Evolutionary conservation across 1,139 yeast genomes (phyloP), one percentile per base, ranked within the genome.

Genomic region (Scheffersomyces illinoinensis): DNA sequence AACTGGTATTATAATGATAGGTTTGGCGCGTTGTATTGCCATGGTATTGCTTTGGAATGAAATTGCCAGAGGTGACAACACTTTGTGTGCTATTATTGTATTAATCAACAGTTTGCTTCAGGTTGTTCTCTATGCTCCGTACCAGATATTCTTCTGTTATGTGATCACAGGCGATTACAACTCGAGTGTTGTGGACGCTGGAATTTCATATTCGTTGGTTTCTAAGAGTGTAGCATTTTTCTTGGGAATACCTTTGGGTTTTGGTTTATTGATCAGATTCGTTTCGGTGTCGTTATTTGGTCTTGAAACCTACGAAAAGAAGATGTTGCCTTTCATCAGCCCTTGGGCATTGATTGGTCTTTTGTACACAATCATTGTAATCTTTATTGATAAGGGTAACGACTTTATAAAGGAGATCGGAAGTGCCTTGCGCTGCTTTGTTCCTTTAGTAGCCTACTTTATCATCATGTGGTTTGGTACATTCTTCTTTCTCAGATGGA

Each of bases 1-100:
- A 56, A 73, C 73, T 47, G 89, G 90, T 0, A 75, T 86, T 6
- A 84, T 86, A 51, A 78, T 86, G 82, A 84, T 86, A 54, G 90
- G 90, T 0, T 64, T 83, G 52, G 89, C 88, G 2, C 69, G 90
- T 59, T 86, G 90, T 67, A 85, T 86, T 63, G 89, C 89, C 39
- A 86, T 86, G 89, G 88, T 85, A 0, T 70, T 86, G 54, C 69
- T 85, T n/a, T 86, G 89, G 90, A 85, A 83, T 65, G 81, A 83
- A 24, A 74, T 86, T 20, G 85, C 88, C 1, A 78, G 73, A 18
- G 90, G 89, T 5, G 86, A 85, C 64, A 70, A 71, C 54, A 76
- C 77, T 48, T 71, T 83, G 56, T 86, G 90, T 71, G 87, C 87
- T 4, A 68, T 84, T 8, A 64, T 85, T 23, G 89, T 86, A 0